Evolutionary conservation across 768 basidiomycete species (phyloP), one percentile per base, ranked within the genome.

Genomic region (Clitopilus hobsonii): DNA sequence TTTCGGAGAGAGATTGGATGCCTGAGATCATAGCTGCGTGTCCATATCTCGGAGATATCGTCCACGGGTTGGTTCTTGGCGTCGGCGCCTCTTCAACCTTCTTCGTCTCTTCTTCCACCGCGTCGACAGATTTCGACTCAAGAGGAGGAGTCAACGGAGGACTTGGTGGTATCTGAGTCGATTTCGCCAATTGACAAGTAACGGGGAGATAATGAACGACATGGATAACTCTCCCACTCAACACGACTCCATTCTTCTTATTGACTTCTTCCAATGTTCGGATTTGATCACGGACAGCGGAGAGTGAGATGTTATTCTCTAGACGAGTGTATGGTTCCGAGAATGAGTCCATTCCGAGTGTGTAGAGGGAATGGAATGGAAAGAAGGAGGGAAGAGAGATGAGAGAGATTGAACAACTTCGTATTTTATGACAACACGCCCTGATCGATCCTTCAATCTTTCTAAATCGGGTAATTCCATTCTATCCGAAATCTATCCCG

Each of bases 1-100:
- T 89, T 11, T 84, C 74, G 2, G 86, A 79, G 29, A 99, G 82
- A 10, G 88, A 89, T 52, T 86, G 84, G 64, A 98, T 94, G 27
- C 96, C 96, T 45, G 88, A 89, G 56, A 94, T 88, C 90, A 98
- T 94, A 10, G 96, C 96, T 7, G 91, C 83, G 66, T 98, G 97
- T 16, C 94, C 95, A 59, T 93, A 86, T 36, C 96, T 80, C 1
- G 86, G 82, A 1, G 81, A 70, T 5, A 99, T 74, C 16, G 82
- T 80, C 96, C 96, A 99, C 30, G 76, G 8, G 10, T 45, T 45
- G 41, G 14, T 45, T 45, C 41, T 45, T 36, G 32, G 32, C 3
- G 32, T 36, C 32, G 32, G 13, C 2, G 32, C 32, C n/a, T 36
- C 74, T 6, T 69, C 52, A 10, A 49, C 29, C 36, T 65, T 49